Base-by-base conservation (phyloP, 2,329 filamentous ascomycete genomes). In the Colletotrichum tofieldiae region DNA sequence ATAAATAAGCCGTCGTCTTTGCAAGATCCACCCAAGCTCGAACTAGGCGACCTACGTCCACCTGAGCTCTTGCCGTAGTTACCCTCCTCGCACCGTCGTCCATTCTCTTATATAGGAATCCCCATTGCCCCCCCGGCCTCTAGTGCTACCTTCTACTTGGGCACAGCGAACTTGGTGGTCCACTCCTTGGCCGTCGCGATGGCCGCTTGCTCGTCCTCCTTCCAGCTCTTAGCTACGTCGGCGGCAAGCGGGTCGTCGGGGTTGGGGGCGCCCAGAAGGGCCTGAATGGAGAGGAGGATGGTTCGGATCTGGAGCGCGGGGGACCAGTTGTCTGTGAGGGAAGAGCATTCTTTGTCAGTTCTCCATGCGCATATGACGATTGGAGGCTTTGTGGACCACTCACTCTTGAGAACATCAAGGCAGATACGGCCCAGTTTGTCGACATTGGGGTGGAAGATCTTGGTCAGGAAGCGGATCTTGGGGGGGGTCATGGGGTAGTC, bases 401-500 rank as follows among this genome's bases (percentile, higher is more conserved):
- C 86, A 97, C 96, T 98, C 88, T 99, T 99, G 70, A 99, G 86
- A 43, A 99, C 96, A 81, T 99, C 96, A 61, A 99, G 86, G 81
- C 97, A 99, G 84, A 99, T 99, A 73, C 96, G 93, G 73, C 96
- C 96, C 2, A 99, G 91, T 84, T 97, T 97, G 82, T 99, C 96
- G 77, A 99, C 98, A 82, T 99, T 99, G 64, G 96, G 96, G 82
- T 99, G 97, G 84, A 98, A 99, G 83, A 99, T 98, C 86, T 98
- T 98, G 78, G 97, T 99, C 63, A 99, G 88, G 84, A 99, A 99
- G 67, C 96, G 94, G 80, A 99, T 98, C 88, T 98, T 98, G 56
- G 96, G 96, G 65, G 96, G 96, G 43, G 95, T 98, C 96, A 99
- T 99, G 52, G 96, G 96, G 82, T 99, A 99, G 86, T 99, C 96